Percentiles rank a stretch among this genome's conserved stretches.
Evolutionary conservation across 1,284 basidiomycete species (phyloP).

Genomic region (Termitomyces sp.): DNA sequence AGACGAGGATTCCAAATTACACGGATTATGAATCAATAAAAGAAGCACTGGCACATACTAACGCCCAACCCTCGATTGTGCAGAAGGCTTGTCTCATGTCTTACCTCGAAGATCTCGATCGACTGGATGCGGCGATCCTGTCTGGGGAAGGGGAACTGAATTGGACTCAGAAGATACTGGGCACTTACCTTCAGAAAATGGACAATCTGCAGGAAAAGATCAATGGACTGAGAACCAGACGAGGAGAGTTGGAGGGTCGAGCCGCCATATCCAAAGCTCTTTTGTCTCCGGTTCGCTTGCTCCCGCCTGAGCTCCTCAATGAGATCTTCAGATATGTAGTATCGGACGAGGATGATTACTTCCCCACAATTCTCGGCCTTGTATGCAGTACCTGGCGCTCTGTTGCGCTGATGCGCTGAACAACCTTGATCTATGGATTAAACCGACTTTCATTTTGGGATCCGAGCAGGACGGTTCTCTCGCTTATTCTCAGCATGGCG

Average conservation of each 20-base stretch:
- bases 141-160: not conserved
- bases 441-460: too few species aligned
- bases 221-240: not conserved
- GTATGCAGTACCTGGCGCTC: not conserved
- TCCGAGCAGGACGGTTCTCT: too few species aligned
- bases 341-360: not conserved
- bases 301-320: not conserved
- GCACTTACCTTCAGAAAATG: not conserved
- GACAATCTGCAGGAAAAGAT: not conserved
- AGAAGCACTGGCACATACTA: too few species aligned
- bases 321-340: not conserved
- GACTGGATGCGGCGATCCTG: not conserved
- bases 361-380: not conserved
- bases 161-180: not conserved
- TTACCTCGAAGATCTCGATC: not conserved
- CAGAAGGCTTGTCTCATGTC: not conserved
- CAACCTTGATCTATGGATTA: too few species aligned
- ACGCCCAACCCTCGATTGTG: too few species aligned
- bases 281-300: not conserved
- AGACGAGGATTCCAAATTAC: too few species aligned
- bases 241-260: not conserved
- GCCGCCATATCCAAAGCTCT: not conserved
- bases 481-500: too few species aligned
- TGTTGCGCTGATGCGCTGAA: not conserved
- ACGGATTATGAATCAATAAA: too few species aligned